These are phyloP conservation scores for Phascolomyces articulosus DNA, from an alignment of 371 early-diverging fungal species.

Conservation along the genomic window DNA sequence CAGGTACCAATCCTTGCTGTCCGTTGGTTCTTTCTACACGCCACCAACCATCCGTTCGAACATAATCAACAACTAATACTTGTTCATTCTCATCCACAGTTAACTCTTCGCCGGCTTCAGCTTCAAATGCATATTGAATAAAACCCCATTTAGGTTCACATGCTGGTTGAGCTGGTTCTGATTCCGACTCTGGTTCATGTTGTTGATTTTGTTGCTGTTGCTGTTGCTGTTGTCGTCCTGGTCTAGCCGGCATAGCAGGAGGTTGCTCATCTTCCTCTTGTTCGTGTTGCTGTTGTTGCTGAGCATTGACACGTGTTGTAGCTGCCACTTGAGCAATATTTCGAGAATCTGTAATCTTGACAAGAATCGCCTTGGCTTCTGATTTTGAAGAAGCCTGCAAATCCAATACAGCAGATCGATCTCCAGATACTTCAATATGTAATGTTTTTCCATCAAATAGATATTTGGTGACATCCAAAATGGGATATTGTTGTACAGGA, in stretches of 20 bases:
- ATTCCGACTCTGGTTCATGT: constrained; percentile 1
- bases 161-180: constrained; percentile 1
- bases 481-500: constrained; percentile 64
- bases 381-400: constrained; percentile 65
- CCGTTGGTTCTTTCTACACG: constrained; percentile 40
- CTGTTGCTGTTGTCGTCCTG: constrained; percentile 1
- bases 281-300: not conserved
- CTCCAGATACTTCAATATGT: constrained; percentile 58
- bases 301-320: constrained; percentile 17
- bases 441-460: constrained; percentile 60
- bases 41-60: constrained; percentile 78
- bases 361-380: constrained; percentile 66
- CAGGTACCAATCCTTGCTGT: constrained; percentile 57
- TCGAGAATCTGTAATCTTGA: constrained; percentile 48
- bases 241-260: constrained; percentile 1
- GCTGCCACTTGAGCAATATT: constrained; percentile 20
- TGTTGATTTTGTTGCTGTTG: not conserved
- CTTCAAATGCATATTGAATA: constrained; percentile 77
- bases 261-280: not conserved
- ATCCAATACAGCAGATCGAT: constrained; percentile 56
- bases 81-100: constrained; percentile 72
- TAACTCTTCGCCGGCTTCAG: constrained; percentile 76
- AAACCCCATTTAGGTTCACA: constrained; percentile 61
- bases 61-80: constrained; percentile 69
- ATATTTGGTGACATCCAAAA: constrained; percentile 58